Base-by-base conservation (phyloP, 208 protist genomes). In the Trypanosoma lewisi region DNA sequence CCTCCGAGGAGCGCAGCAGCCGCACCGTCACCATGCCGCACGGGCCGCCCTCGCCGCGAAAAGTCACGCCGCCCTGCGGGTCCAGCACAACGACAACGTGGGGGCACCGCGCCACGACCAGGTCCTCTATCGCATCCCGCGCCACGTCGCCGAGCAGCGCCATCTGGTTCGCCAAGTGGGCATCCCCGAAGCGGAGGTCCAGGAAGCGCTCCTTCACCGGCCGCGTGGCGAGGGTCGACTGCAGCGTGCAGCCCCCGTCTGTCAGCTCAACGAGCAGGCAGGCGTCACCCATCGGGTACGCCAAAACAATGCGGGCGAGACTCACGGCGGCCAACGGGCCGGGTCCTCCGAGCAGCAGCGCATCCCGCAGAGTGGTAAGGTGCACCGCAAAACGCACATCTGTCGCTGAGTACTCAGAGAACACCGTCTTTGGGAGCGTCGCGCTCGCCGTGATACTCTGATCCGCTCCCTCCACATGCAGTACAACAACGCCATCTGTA, bases 391-490 rank as follows among this genome's bases (percentile, higher is more conserved):
- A 82, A 41, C 78, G 70, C 36, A 71, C 77, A 49, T 70, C 68
- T 9, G 78, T 73, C 11, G 88, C 81, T 0, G 78, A 73, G 73
- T 93, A 95, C 42, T 95, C 83, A 12, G 71, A 70, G 49, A 95
- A 95, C 16, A 95, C n/a, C 8, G 52, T 50, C 23, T 70, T 73
- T 3, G 85, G 85, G 56, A 95, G 70, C 41, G 75, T 78, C 17
- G 85, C 85, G n/a, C 82, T 88, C 9, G 85, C 85, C 1, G 89
- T 95, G 37, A 77, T 79, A 64, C 72, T 82, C 45, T 83, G 81
- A 65, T 91, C 82, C 0, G 55, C 77, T 17, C 83, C 80, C 37
- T 87, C 85, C 8, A 91, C 85, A 68, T 91, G 82, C 48, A 92
- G 54, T 11, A 89, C 62, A 2, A 91, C 79, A 47, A 65, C 70